Conservation (phyloP, 768 basidiomycete genomes). For the Naematelia aurantialba region DNA sequence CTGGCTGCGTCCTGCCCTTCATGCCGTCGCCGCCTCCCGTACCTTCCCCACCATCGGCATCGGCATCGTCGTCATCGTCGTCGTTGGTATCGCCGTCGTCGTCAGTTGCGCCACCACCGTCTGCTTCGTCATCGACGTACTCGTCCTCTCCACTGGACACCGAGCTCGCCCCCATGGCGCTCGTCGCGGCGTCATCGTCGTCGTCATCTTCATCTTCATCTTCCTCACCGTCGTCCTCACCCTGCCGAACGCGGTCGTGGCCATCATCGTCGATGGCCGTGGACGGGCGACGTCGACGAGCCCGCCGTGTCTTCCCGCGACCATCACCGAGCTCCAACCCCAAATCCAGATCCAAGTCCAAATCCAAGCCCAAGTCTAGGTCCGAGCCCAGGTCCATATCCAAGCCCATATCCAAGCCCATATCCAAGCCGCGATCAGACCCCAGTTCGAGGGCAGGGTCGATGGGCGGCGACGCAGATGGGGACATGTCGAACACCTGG, state of each 20-base stretch:
- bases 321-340: no score
- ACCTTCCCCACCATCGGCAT: not conserved
- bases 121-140: not conserved
- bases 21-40: not conserved
- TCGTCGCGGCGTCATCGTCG: not conserved
- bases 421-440: not conserved
- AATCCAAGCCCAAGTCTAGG: not conserved
- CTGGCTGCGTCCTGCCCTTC: not conserved
- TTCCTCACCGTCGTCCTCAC: not conserved
- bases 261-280: no score
- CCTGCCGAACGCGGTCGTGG: not conserved
- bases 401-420: not conserved
- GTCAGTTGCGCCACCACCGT: not conserved
- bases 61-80: not conserved
- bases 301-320: no score
- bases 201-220: not conserved
- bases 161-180: not conserved
- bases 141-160: conserved; percentile 7
- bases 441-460: not conserved
- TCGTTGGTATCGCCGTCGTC: not conserved
- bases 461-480: not conserved
- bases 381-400: not conserved
- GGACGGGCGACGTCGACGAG: no score
- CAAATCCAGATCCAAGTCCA: not conserved
- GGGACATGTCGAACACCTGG: not conserved